phyloP scores from a whole-genome alignment of 2,329 filamentous ascomycete species.

The Xylaria sp. region DNA sequence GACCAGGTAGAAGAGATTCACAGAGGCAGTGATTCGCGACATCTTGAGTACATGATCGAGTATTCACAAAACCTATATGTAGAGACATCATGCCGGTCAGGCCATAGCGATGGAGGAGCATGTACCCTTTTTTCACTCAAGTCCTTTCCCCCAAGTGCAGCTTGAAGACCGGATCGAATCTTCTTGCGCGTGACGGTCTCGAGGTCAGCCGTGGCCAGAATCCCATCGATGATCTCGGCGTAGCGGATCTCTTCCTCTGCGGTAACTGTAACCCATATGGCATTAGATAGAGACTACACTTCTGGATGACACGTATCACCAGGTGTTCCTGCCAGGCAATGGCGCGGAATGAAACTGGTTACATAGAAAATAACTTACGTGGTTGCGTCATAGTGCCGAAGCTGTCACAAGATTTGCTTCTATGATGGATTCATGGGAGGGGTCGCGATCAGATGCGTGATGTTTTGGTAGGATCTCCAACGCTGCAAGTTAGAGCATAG shows the following conservation, averaged over 20 bases:
- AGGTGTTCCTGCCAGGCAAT: not conserved
- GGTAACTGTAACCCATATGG: slow-evolving; percentile 56
- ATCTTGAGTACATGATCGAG: not conserved
- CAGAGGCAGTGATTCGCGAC: not conserved
- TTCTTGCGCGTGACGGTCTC: slow-evolving; percentile 73
- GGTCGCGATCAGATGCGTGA: slow-evolving; percentile 5
- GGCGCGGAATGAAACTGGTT: not conserved
- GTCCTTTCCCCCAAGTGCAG: slow-evolving; percentile 66
- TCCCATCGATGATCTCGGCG: slow-evolving; percentile 69
- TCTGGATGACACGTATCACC: not conserved
- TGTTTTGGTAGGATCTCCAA: slow-evolving; percentile 16
- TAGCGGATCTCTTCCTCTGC: slow-evolving; percentile 63
- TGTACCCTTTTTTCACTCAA: slow-evolving; percentile 68
- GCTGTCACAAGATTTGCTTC: slow-evolving; percentile 15
- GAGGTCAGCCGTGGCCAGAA: slow-evolving; percentile 68
- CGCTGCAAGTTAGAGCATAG: slow-evolving; percentile 35
- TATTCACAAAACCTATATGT: not conserved
- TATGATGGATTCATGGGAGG: slow-evolving; percentile 32
- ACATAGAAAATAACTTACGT: slow-evolving; percentile 41
- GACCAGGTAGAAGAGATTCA: not conserved
- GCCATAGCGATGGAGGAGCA: not conserved
- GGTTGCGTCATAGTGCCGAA: slow-evolving; percentile 44
- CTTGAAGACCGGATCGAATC: slow-evolving; percentile 67
- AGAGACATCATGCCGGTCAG: not conserved
- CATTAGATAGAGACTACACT: slow-evolving; percentile 24